Percentiles rank a stretch among this genome's conserved stretches.
Conservation (phyloP, 192 early-diverging fungal species). For the Funneliformis geosporum region DNA sequence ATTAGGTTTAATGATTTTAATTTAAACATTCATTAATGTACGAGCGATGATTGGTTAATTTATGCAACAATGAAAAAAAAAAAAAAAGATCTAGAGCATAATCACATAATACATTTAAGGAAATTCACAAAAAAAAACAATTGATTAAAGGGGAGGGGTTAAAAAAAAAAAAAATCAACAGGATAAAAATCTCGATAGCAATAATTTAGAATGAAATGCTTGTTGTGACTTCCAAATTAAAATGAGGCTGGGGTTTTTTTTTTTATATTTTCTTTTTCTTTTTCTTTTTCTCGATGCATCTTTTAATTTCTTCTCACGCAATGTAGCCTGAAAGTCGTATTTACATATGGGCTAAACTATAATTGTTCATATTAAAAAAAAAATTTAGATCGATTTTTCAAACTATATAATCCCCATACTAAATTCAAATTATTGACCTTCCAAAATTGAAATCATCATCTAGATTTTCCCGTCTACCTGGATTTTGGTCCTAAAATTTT, state of each 20-base stretch:
- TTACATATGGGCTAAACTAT: background rate
- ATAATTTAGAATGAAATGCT: background rate
- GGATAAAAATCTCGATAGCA: background rate
- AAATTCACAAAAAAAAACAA: too few relatives aligned
- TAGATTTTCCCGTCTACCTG: background rate
- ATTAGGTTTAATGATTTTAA: too few relatives aligned
- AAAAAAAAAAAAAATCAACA: background rate
- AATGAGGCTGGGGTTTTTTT: background rate
- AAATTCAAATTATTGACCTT: too few relatives aligned
- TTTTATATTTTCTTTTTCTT: background rate
- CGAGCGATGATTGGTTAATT: background rate
- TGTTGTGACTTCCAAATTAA: background rate
- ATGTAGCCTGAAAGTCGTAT: background rate
- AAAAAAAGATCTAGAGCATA: background rate
- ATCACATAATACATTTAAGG: background rate
- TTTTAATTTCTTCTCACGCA: background rate
- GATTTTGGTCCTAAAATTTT: background rate
- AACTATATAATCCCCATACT: too few relatives aligned
- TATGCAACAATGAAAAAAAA: background rate
- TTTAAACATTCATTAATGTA: background rate
- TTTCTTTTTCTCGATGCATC: background rate
- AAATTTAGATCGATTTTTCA: background rate
- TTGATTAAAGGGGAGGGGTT: background rate
- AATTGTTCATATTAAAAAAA: background rate
- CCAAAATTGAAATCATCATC: too few relatives aligned